Evolutionary conservation across 352 stramenopile genomes (phyloP).

Genomic region (Phytophthora constricta): DNA sequence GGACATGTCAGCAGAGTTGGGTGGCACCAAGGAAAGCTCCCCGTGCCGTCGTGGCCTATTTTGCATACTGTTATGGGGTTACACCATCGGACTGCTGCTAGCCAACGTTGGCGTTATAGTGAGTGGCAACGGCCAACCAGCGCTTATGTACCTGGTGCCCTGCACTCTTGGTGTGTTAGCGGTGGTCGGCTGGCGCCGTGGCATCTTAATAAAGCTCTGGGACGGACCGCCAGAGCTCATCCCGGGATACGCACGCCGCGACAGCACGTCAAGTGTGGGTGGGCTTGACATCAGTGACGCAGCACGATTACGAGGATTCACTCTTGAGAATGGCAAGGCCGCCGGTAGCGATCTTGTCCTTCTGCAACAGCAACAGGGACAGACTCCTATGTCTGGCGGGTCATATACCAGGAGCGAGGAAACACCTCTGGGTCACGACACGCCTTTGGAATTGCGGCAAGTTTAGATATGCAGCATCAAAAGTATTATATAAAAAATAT

Average conservation of each 20-base stretch:
- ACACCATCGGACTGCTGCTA: slow-evolving; percentile 93
- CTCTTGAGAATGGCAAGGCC: slow-evolving; percentile 32
- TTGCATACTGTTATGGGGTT: slow-evolving; percentile 91
- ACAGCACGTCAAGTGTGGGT: slow-evolving; percentile 34
- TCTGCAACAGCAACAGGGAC: slow-evolving; percentile 40
- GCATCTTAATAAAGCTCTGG: slow-evolving; percentile 92
- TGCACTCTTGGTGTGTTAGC: slow-evolving; percentile 89
- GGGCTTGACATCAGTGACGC: slow-evolving; percentile 38
- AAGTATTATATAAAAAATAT: neutral
- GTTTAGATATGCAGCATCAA: slow-evolving; percentile 16
- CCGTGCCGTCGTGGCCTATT: slow-evolving; percentile 63
- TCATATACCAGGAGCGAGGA: slow-evolving; percentile 52
- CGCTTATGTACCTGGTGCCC: slow-evolving; percentile 96
- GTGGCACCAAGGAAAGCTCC: slow-evolving; percentile 34
- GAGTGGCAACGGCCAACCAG: slow-evolving; percentile 94
- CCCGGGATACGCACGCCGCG: slow-evolving; percentile 29
- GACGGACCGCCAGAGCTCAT: slow-evolving; percentile 79
- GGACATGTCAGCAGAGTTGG: slow-evolving; percentile 57
- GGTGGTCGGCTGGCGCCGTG: slow-evolving; percentile 75
- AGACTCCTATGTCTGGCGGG: slow-evolving; percentile 47
- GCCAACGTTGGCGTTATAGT: slow-evolving; percentile 94
- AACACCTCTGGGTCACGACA: slow-evolving; percentile 28
- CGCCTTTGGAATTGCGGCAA: slow-evolving; percentile 24
- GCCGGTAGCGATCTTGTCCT: slow-evolving; percentile 44
- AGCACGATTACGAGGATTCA: slow-evolving; percentile 31